Conservation (phyloP, 768 basidiomycete species). For the Termitomyces titanicus region DNA sequence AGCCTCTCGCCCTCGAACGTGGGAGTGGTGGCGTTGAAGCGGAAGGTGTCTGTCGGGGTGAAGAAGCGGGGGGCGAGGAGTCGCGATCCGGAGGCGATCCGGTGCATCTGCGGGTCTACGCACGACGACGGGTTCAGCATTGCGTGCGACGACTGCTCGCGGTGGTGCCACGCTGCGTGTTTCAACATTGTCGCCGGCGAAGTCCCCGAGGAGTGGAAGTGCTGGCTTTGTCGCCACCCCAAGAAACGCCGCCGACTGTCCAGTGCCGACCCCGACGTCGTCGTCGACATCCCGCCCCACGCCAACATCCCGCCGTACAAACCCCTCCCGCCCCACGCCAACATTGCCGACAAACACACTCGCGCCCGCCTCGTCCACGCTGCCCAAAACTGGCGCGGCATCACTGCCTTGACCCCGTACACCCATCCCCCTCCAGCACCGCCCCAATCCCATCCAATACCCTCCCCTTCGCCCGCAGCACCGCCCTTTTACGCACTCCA, state of each 20-base stretch:
- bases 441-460: constrained; percentile 4
- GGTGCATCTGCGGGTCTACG: constrained; percentile 65
- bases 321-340: constrained; percentile 44
- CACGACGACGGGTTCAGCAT: constrained; percentile 80
- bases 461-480: constrained; percentile 9
- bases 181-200: constrained; percentile 54
- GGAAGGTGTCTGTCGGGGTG: no score
- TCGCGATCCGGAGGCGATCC: constrained; percentile 28
- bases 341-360: constrained; percentile 44
- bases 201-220: constrained; percentile 75
- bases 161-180: constrained; percentile 81
- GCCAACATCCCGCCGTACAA: constrained; percentile 35
- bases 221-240: constrained; percentile 61
- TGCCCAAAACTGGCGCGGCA: constrained; percentile 63
- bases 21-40: no score
- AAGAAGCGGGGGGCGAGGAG: neutral
- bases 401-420: constrained; percentile 44
- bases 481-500: constrained; percentile 60
- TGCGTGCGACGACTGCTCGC: constrained; percentile 70
- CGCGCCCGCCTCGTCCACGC: constrained; percentile 51
- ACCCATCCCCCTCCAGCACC: constrained; percentile 2
- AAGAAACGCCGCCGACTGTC: neutral
- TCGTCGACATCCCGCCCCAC: constrained; percentile 43
- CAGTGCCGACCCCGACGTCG: constrained; percentile 36
- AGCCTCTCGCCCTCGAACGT: constrained; percentile 33